Conservation (phyloP, 2,329 filamentous ascomycete species). For the Pseudocercospora fuligena region DNA sequence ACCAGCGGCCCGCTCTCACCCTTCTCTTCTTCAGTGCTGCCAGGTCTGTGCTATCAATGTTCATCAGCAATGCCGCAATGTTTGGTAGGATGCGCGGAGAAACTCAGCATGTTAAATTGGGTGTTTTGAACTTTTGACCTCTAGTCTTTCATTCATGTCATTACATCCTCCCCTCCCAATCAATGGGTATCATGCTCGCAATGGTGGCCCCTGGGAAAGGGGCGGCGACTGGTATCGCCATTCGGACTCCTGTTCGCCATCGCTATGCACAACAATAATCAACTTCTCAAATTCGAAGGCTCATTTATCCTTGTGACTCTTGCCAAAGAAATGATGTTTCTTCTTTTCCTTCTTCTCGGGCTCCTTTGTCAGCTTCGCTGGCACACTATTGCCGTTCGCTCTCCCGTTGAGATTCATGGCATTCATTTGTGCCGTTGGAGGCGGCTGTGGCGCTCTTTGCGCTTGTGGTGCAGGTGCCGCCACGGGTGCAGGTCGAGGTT, state of each 20-base stretch:
- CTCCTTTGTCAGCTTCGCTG: conserved; percentile 60
- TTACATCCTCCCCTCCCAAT: background rate
- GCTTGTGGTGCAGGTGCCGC: conserved; percentile 24
- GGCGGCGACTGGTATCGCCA: conserved; percentile 5
- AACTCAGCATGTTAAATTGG: too few relatives aligned
- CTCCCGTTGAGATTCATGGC: conserved; percentile 57
- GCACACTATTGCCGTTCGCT: conserved; percentile 34
- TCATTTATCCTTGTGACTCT: conserved; percentile 27
- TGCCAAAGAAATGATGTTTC: conserved; percentile 40
- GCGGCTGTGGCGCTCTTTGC: conserved; percentile 34
- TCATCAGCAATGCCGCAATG: too few relatives aligned
- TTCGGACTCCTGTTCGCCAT: conserved; percentile 1
- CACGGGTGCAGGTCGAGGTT: conserved; percentile 53
- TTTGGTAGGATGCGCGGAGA: too few relatives aligned
- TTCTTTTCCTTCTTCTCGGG: conserved; percentile 60
- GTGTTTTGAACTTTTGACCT: too few relatives aligned
- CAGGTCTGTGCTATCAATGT: too few relatives aligned
- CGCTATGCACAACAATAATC: conserved; percentile 4
- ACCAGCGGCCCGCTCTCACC: too few relatives aligned
- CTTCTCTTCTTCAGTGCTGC: too few relatives aligned
- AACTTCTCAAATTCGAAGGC: background rate
- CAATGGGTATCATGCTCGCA: background rate
- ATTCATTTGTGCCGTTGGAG: conserved; percentile 62
- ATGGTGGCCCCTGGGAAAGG: background rate
- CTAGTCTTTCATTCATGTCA: background rate